Conservation (phyloP, 768 basidiomycete genomes). For the Gymnopilus junonius region DNA sequence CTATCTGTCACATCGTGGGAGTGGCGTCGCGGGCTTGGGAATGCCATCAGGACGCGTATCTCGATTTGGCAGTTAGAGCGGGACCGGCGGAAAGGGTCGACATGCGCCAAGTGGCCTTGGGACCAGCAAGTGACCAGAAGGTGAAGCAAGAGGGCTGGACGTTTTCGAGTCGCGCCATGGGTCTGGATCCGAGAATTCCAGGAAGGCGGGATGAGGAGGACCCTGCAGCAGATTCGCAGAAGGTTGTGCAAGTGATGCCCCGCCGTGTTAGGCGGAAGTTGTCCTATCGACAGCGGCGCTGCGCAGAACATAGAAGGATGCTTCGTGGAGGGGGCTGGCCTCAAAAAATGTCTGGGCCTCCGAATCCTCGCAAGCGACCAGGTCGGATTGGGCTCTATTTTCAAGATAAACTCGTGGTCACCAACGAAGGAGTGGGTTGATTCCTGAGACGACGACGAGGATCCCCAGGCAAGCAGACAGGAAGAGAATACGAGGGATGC, state of each 20-base stretch:
- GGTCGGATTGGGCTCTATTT: background rate
- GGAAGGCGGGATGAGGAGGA: background rate
- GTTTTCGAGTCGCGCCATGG: background rate
- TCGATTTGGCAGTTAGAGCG: background rate
- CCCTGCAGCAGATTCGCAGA: background rate
- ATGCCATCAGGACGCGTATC: background rate
- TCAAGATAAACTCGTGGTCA: background rate
- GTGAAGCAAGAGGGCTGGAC: background rate
- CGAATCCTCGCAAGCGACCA: background rate
- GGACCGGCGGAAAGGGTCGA: background rate
- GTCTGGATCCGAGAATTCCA: background rate
- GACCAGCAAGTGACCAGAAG: background rate
- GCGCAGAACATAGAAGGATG: background rate
- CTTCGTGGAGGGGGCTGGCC: background rate
- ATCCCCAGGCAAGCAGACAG: too few species aligned
- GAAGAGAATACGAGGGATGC: background rate
- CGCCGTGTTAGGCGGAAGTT: background rate
- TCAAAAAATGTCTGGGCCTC: too few species aligned
- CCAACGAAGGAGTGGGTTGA: too few species aligned
- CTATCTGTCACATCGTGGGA: background rate
- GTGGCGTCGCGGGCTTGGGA: background rate
- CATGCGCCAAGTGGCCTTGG: background rate
- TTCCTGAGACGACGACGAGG: too few species aligned
- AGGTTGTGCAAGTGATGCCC: background rate
- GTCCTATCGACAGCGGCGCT: background rate